Evolutionary conservation across 306 rosid genomes (phyloP), one percentile per base, ranked within the genome.

Genomic region (Cucumis melo): DNA sequence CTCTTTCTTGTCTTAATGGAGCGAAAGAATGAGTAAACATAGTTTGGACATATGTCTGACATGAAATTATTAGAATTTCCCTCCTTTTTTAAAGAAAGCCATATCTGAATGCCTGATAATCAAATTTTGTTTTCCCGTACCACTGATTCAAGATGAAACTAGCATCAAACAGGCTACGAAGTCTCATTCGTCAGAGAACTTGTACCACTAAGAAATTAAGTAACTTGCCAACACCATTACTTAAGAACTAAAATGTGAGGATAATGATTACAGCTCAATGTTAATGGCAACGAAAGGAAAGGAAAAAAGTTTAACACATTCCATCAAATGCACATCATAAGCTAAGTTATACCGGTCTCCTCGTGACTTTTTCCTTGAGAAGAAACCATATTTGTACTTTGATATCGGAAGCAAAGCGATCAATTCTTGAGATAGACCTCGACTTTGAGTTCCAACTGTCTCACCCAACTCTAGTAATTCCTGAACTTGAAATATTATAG

Each of bases 401-500:
- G 97, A 92, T 75, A 88, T 86, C 14, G 98, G 99, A 85, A 95
- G 98, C 83, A 82, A 82, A 70, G 97, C 84, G 60, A 95, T 89
- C 89, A 85, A 68, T 79, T 92, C 97, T 77, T 87, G 96, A 42
- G 99, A 88, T 77, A 95, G 98, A 81, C 99, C 99, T 59, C 98
- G 91, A 81, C 87, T 95, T 85, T 95, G 98, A 80, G 93, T 90
- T 84, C 97, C 99, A 76, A 92, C 99, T 11, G 90, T 82, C 85
- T 92, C 98, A 32, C 97, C 98, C 77, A 94, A 87, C 83, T 95
- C 97, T 17, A 95, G 90, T 79, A 94, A 83, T 87, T 92, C 98
- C 96, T 94, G 96, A 70, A 85, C 58, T 56, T 13, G 68, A 79
- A 77, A 72, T 61, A 32, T 36, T 39, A 17, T 2, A 76, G 81